Conservation (phyloP, 176 grass and related monocot species). For the Oryza coarctata region DNA sequence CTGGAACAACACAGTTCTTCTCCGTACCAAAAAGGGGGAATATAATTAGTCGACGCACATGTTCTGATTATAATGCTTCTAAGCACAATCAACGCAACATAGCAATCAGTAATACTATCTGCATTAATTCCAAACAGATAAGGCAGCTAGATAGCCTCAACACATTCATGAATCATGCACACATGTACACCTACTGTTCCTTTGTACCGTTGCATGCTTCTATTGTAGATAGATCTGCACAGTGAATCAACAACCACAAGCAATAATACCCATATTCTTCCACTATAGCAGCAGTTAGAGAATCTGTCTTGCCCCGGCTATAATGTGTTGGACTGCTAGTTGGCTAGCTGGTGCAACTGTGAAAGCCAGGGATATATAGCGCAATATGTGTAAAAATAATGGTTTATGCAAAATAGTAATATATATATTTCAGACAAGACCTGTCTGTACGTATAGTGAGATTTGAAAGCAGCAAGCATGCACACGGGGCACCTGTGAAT, state of each 20-base stretch:
- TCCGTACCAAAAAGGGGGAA: conserved; percentile 30
- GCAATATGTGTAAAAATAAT: not conserved
- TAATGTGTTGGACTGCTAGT: not conserved
- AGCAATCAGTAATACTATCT: not conserved
- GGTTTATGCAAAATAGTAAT: conserved; percentile 10
- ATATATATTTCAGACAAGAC: conserved; percentile 38
- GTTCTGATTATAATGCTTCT: not conserved
- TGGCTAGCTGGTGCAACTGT: conserved; percentile 4
- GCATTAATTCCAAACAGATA: not conserved
- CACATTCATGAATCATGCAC: conserved; percentile 3
- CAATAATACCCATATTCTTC: conserved; percentile 6
- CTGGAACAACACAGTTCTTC: conserved; percentile 23
- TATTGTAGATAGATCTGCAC: not conserved
- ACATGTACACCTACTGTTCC: not conserved
- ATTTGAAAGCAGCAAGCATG: conserved; percentile 27
- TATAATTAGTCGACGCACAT: not conserved
- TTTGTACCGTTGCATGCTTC: not conserved
- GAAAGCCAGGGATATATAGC: not conserved
- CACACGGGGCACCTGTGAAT: conserved; percentile 39
- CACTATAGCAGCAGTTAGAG: conserved; percentile 19
- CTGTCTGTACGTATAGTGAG: not conserved
- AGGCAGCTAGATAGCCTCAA: not conserved
- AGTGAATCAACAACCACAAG: conserved; percentile 14
- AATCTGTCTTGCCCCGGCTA: conserved; percentile 16
- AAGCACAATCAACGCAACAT: not conserved